Base-by-base conservation (phyloP, 2,329 filamentous ascomycete genomes). In the Penicillium sp. region DNA sequence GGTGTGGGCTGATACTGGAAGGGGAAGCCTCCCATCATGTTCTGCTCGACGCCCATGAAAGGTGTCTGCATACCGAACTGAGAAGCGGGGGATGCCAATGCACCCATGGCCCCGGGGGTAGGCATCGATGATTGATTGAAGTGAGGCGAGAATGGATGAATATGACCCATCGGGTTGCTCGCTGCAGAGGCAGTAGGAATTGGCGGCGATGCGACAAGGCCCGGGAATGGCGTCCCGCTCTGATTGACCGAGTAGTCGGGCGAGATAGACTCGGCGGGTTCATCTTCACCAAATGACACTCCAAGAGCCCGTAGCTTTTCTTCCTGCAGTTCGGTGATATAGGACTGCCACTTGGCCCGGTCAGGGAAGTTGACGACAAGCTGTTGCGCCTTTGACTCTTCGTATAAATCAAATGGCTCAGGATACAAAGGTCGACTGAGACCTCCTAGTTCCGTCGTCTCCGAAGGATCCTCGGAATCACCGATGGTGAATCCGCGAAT, bases 231-330 rank as follows among this genome's bases (percentile, higher is more conserved):
- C 8, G 90, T 92, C 43, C 62, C 58, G 21, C 85, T 79, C 65
- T 89, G 88, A 65, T 85, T 88, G 60, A 87, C 77, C 47, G 81
- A 78, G 3, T 79, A 79, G n/a, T 78, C 83, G 9, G 87, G 87
- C 13, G 91, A 93, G 60, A 88, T 81, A 3, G 85, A 84, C 77
- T 48, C 80, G 74, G 56, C 83, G 76, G 86, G 84, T 48, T 94
- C 90, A 5, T 91, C 88, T 45, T 88, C 86, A 34, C 86, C 89
- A 56, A 90, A 81, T 16, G 86, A 92, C 11, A 97, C 94, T 60
- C 94, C 94, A 51, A 99, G 81, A 47, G 93, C 92, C 57, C 92
- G 87, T 48, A 99, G 80, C 75, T 97, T 99, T 56, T 93, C 91
- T 76, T 99, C 94, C 62, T 90, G 86, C 34, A 97, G 78, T 61